Percentiles rank a stretch among this genome's conserved stretches.
phyloP scores from a whole-genome alignment of 1,284 basidiomycete genomes.

The Veloboletus limbatus region DNA sequence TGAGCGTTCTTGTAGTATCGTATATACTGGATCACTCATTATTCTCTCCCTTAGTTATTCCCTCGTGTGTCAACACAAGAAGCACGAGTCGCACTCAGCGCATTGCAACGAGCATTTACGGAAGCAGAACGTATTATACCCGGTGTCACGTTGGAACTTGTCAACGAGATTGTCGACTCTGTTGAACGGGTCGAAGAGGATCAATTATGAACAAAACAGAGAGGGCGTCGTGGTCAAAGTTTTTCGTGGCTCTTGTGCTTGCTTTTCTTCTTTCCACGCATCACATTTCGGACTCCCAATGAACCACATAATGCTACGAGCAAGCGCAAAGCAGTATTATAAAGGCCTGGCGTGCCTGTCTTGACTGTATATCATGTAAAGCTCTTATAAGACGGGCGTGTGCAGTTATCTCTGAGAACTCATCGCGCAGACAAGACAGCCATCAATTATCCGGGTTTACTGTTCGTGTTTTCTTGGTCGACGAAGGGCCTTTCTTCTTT shows the following conservation, averaged over 20 bases:
- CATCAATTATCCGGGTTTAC: slow-evolving; percentile 24
- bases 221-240: neutral
- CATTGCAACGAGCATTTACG: slow-evolving; percentile 85
- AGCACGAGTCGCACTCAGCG: slow-evolving; percentile 78
- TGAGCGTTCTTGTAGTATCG: slow-evolving; percentile 39
- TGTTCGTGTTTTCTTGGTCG: slow-evolving; percentile 64
- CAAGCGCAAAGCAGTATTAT: slow-evolving; percentile 18
- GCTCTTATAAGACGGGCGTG: slow-evolving; percentile 3
- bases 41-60: slow-evolving; percentile 66
- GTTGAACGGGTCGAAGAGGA: slow-evolving; percentile 85
- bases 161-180: slow-evolving; percentile 87
- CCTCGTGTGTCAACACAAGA: slow-evolving; percentile 86
- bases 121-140: slow-evolving; percentile 89
- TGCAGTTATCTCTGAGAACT: neutral
- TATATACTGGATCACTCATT: slow-evolving; percentile 1
- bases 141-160: slow-evolving; percentile 76
- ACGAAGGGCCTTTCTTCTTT: slow-evolving; percentile 62
- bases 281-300: slow-evolving; percentile 1
- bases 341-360: slow-evolving; percentile 14
- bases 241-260: slow-evolving; percentile 13
- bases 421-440: neutral
- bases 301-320: slow-evolving; percentile 14
- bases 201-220: slow-evolving; percentile 16
- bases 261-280: slow-evolving; percentile 8
- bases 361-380: slow-evolving; percentile 24